Base-by-base conservation (phyloP, 2,329 filamentous ascomycete species). In the Colletotrichum spaethianum region DNA sequence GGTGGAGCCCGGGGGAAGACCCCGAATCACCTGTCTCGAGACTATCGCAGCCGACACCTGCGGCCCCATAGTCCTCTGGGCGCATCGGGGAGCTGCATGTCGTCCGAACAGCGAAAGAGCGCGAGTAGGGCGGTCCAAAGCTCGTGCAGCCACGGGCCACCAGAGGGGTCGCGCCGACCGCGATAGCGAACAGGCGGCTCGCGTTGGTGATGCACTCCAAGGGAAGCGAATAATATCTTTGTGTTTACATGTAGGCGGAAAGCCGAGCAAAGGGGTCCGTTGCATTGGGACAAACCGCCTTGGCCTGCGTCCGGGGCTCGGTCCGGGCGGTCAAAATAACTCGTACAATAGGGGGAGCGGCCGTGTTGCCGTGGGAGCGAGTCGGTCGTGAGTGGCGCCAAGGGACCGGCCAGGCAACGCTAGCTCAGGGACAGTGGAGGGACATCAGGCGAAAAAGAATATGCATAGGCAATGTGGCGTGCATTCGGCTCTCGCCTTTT, bases 401-500 rank as follows among this genome's bases (percentile, higher is more conserved):
- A 68, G 57, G 42, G 52, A 52, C 4, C 33, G 56, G 46, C 9
- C 38, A 63, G 14, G 11, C 64, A 33, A n/a, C 26, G 52, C 42
- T 68, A 68, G 26, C 18, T 62, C 68, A 71, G 57, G 68, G 50
- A 71, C 56, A 28, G 36, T 31, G 36, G 23, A 53, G 14, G 31
- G 26, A 62, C 38, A 67, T 70, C 63, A 42, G 55, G 52, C 57
- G 7, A 63, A 52, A 57, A 42, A 16, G 44, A 68, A 71, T 28
- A 68, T 20, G 64, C 42, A 68, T 57, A 36, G 50, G 23, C 63
- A n/a, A 50, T 56, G 33, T 71, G 56, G 64, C 63, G 56, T 40
- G 48, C 50, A 50, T 60, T 72, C 65, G 70, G 70, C 70, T 70
- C 65, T 72, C 70, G 70, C 70, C 40, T 46, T 69, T 72, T 63